These are phyloP conservation scores for Acanthamoeba lenticulata DNA, from an alignment of 208 protist genomes.

Conservation along the genomic window DNA sequence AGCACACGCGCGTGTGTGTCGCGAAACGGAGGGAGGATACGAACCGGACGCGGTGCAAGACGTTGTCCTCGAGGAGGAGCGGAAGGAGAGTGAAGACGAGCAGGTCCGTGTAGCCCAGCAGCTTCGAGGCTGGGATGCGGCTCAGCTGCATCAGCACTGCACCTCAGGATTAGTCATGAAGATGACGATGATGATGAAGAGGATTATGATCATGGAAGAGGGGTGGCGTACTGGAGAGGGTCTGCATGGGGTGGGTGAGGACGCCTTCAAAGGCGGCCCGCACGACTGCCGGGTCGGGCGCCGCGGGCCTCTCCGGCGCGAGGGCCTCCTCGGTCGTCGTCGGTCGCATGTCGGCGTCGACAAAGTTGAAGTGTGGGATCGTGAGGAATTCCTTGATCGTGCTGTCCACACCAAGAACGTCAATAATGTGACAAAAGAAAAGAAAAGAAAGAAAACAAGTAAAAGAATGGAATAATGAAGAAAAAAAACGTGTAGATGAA, in stretches of 20 bases:
- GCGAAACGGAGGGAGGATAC: neutral
- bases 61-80: neutral
- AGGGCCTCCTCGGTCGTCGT: neutral
- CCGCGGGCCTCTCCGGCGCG: neutral
- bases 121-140: neutral
- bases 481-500: too few relatives aligned
- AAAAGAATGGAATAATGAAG: too few relatives aligned
- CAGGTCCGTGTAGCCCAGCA: neutral
- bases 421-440: neutral
- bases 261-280: neutral
- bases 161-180: neutral
- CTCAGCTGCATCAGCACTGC: neutral
- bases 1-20: neutral
- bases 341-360: constrained; percentile 1
- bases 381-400: constrained; percentile 22
- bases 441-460: neutral
- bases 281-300: neutral
- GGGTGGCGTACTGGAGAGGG: neutral
- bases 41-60: neutral
- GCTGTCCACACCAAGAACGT: neutral
- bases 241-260: neutral
- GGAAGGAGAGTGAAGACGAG: constrained; percentile 25
- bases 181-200: neutral
- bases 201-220: neutral
- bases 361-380: neutral